phyloP scores from a whole-genome alignment of 192 early-diverging fungal genomes.

The Umbelopsis ramanniana region DNA sequence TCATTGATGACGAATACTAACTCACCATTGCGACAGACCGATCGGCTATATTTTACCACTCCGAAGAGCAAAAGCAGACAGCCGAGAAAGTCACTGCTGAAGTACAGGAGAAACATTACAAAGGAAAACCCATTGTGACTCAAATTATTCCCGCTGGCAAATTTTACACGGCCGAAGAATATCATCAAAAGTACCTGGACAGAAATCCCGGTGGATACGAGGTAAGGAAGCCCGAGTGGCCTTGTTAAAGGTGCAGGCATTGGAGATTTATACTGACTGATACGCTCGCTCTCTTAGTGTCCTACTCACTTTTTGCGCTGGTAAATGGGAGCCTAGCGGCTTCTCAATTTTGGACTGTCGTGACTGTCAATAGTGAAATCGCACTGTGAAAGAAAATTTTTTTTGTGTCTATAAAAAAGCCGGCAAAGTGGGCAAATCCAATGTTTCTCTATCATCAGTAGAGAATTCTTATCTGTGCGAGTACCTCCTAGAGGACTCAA shows the following conservation, averaged over 20 bases:
- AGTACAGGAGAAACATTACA: slow-evolving; percentile 64
- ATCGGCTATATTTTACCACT: slow-evolving; percentile 86
- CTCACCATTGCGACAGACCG: slow-evolving; percentile 51
- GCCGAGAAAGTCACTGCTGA: slow-evolving; percentile 77
- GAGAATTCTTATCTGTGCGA: slow-evolving; percentile 22
- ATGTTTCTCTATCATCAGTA: slow-evolving; percentile 21
- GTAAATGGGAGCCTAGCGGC: slow-evolving; percentile 27
- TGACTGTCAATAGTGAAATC: too few species aligned
- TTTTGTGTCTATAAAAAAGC: slow-evolving; percentile 8
- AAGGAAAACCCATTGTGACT: slow-evolving; percentile 64
- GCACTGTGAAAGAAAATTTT: neutral
- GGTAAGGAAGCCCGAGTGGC: neutral
- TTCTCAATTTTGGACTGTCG: too few species aligned
- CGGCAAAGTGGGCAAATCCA: neutral
- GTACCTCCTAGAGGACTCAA: slow-evolving; percentile 18
- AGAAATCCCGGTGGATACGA: slow-evolving; percentile 80
- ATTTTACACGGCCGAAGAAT: slow-evolving; percentile 85
- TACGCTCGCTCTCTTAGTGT: slow-evolving; percentile 24
- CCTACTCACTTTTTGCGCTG: slow-evolving; percentile 46
- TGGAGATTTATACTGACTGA: neutral
- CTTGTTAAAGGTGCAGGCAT: too few species aligned
- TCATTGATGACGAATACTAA: slow-evolving; percentile 18
- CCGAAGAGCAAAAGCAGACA: slow-evolving; percentile 67
- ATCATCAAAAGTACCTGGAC: slow-evolving; percentile 64
- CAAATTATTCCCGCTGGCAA: slow-evolving; percentile 67